These are phyloP conservation scores for Plasmodium yoelii DNA, from an alignment of 169 alveolate genomes.

Conservation along the genomic window DNA sequence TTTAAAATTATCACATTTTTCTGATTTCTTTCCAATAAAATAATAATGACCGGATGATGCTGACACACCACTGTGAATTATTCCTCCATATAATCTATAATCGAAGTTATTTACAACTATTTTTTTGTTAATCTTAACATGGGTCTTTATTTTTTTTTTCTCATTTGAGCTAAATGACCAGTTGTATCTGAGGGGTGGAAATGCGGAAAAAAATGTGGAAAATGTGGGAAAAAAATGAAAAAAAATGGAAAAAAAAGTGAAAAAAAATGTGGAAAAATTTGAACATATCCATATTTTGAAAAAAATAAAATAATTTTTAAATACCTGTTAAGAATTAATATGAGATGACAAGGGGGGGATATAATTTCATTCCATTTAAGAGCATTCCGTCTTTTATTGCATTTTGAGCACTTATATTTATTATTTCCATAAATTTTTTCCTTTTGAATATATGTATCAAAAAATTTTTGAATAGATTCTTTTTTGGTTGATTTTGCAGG, in stretches of 20 bases:
- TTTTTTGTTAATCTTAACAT: conserved; percentile 76
- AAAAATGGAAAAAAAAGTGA: not conserved
- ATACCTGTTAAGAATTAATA: conserved; percentile 83
- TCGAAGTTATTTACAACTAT: conserved; percentile 81
- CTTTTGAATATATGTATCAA: conserved; percentile 80
- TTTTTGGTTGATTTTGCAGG: conserved; percentile 45
- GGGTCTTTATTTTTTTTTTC: conserved; percentile 78
- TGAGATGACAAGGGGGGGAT: conserved; percentile 89
- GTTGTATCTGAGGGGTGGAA: conserved; percentile 23
- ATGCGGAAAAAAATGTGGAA: not conserved
- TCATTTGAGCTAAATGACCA: conserved; percentile 68
- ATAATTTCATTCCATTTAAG: conserved; percentile 85
- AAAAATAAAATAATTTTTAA: not conserved
- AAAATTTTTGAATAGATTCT: conserved; percentile 80
- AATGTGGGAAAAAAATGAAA: not conserved
- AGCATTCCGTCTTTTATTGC: conserved; percentile 84
- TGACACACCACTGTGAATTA: conserved; percentile 85
- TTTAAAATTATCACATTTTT: conserved; percentile 16
- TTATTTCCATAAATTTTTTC: conserved; percentile 86
- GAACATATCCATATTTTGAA: not conserved
- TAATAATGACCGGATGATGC: conserved; percentile 89
- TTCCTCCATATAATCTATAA: conserved; percentile 86
- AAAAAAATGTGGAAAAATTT: not conserved
- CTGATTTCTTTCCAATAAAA: conserved; percentile 87
- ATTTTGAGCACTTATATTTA: conserved; percentile 82